A percentile compares a stretch with the other conserved stretches of the same genome.
Evolutionary conservation across 2,329 filamentous ascomycete species (phyloP).

Genomic region (Fusarium buharicum): DNA sequence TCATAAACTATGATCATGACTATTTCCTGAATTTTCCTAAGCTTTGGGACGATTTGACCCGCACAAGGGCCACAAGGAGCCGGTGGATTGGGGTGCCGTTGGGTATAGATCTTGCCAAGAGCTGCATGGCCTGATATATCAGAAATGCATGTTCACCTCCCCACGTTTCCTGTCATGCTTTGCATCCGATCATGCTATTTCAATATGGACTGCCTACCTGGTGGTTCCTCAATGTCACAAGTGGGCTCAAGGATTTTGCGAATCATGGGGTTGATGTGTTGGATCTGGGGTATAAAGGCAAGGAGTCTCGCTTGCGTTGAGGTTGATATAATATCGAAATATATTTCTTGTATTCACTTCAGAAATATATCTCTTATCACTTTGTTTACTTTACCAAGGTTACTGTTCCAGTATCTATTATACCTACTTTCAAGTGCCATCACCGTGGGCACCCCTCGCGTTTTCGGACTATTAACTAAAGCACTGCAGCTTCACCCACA

Average conservation of each 20-base stretch:
- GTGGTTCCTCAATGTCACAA: conserved; percentile 4
- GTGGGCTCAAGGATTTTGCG: conserved; percentile 12
- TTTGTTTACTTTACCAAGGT: no score
- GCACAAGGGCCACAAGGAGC: not conserved
- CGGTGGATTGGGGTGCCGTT: conserved; percentile 8
- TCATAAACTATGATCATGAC: not conserved
- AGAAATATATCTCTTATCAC: no score
- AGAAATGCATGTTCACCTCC: conserved; percentile 16
- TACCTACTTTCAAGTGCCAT: not conserved
- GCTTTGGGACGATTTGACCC: conserved; percentile 2
- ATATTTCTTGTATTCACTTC: not conserved
- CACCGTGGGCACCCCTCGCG: not conserved
- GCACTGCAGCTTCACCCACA: conserved; percentile 3
- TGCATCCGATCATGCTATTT: not conserved
- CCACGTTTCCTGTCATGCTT: not conserved
- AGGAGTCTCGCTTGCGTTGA: not conserved
- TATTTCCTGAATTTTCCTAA: not conserved
- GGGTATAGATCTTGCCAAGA: conserved; percentile 32
- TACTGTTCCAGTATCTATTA: not conserved
- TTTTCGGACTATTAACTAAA: not conserved
- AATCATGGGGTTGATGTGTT: conserved; percentile 6
- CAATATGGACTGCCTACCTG: not conserved
- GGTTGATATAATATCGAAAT: not conserved
- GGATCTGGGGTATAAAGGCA: conserved; percentile 19
- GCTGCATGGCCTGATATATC: conserved; percentile 23